Conservation (phyloP, 1,284 basidiomycete genomes). For the Agroathelia rolfsii region DNA sequence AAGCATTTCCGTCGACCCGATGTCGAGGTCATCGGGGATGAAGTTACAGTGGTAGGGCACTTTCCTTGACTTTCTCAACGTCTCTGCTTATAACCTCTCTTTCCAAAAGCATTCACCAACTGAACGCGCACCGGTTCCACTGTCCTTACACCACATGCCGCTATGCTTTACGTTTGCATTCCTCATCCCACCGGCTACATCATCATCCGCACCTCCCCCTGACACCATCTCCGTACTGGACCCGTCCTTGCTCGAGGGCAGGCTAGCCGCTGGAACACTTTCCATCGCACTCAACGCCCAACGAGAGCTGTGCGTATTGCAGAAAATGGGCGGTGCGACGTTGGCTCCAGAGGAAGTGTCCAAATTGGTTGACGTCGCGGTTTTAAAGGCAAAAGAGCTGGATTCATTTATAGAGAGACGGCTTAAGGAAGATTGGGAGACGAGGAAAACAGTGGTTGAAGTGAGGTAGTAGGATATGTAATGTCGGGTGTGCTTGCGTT, state of each 20-base stretch:
- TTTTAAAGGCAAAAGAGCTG: conserved; percentile 65
- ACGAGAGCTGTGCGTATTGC: conserved; percentile 89
- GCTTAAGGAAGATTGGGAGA: conserved; percentile 58
- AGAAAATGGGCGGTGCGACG: conserved; percentile 88
- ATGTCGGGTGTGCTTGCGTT: no score
- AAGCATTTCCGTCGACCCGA: conserved; percentile 89
- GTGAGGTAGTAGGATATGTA: conserved; percentile 44
- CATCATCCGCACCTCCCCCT: conserved; percentile 22
- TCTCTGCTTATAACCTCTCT: conserved; percentile 5
- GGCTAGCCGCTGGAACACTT: conserved; percentile 66
- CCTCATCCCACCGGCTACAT: conserved; percentile 37
- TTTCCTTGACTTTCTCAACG: background rate
- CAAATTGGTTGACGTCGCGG: conserved; percentile 64
- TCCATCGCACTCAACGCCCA: conserved; percentile 86
- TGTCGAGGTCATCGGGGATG: conserved; percentile 85
- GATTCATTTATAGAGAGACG: conserved; percentile 58
- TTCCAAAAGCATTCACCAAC: conserved; percentile 64
- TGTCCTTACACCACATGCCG: conserved; percentile 89
- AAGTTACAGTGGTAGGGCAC: conserved; percentile 80
- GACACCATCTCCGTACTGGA: conserved; percentile 70
- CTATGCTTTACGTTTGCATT: conserved; percentile 91
- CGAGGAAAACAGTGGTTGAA: conserved; percentile 61
- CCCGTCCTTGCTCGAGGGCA: conserved; percentile 73
- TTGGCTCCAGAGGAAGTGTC: conserved; percentile 69
- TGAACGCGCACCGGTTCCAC: conserved; percentile 82